These are phyloP conservation scores for Arabidopsis arenosa DNA, from an alignment of 345 rosid species.

Conservation along the genomic window DNA sequence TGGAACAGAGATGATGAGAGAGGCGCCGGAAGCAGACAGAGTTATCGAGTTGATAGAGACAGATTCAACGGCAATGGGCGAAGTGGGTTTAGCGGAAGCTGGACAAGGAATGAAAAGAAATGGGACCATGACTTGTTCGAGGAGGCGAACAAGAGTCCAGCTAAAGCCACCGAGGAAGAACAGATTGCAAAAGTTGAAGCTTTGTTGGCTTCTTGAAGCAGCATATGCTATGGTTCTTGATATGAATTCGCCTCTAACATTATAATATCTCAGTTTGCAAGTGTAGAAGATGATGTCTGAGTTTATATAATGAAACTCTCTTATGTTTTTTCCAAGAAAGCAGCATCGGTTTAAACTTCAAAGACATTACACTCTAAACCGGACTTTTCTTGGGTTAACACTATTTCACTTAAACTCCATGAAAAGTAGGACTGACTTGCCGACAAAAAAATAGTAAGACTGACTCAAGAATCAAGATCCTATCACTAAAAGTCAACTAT, in stretches of 20 bases:
- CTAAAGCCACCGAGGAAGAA: constrained; percentile 80
- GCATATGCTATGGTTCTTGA: background rate
- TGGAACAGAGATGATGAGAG: constrained; percentile 64
- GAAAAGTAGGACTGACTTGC: constrained; percentile 5
- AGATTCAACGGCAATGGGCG: constrained; percentile 48
- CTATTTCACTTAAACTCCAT: background rate
- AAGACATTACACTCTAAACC: constrained; percentile 1
- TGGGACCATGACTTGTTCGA: constrained; percentile 96
- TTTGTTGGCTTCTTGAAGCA: constrained; percentile 64
- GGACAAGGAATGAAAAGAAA: constrained; percentile 67
- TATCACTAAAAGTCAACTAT: constrained; percentile 8
- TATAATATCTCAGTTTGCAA: constrained; percentile 22
- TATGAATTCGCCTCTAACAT: constrained; percentile 10
- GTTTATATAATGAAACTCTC: constrained; percentile 36
- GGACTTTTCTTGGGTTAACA: background rate
- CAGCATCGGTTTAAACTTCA: background rate
- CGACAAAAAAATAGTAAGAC: constrained; percentile 14
- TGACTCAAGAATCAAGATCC: background rate
- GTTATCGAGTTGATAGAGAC: constrained; percentile 58
- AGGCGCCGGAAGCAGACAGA: constrained; percentile 50
- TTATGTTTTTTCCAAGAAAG: background rate
- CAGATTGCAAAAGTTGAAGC: constrained; percentile 90
- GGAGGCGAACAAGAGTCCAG: constrained; percentile 76
- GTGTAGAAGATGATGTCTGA: constrained; percentile 27
- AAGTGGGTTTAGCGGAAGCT: constrained; percentile 53